These are phyloP conservation scores for Amphirosellinia nigrospora DNA, from an alignment of 495 filamentous ascomycete genomes.

Conservation along the genomic window DNA sequence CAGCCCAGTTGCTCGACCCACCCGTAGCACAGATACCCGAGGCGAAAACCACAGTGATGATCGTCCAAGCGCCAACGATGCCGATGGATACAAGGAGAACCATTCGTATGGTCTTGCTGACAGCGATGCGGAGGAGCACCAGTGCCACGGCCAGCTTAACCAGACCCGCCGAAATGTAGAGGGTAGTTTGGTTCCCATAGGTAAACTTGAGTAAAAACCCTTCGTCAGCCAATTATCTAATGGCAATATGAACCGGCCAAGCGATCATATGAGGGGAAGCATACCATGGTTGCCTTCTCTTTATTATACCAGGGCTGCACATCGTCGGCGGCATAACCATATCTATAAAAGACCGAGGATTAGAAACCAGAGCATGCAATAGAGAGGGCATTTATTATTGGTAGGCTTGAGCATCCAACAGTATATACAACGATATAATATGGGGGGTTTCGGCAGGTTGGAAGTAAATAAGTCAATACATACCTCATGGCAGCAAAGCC, in stretches of 20 bases:
- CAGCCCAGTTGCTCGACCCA: conserved; percentile 38
- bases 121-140: conserved; percentile 36
- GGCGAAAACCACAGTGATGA: conserved; percentile 39
- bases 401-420: not conserved
- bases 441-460: not conserved
- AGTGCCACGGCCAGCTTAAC: conserved; percentile 39
- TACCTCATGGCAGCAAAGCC: conserved; percentile 37
- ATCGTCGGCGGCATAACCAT: conserved; percentile 37
- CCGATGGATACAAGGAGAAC: conserved; percentile 33
- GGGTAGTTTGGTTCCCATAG: conserved; percentile 35
- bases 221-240: conserved; percentile 19
- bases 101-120: conserved; percentile 31
- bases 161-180: conserved; percentile 39
- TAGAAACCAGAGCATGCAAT: not conserved
- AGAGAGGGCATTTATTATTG: not conserved
- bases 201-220: conserved; percentile 27
- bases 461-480: not conserved
- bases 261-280: not conserved
- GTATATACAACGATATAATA: not conserved
- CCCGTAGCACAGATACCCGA: conserved; percentile 37
- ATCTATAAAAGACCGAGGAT: conserved; percentile 13
- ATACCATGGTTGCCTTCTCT: conserved; percentile 29
- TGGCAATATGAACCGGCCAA: not conserved
- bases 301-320: conserved; percentile 34
- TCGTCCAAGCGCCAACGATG: conserved; percentile 35